A percentile compares a stretch with the other conserved stretches of the same genome.
Conservation (phyloP, 2,329 filamentous ascomycete genomes). For the Fusarium sp. region DNA sequence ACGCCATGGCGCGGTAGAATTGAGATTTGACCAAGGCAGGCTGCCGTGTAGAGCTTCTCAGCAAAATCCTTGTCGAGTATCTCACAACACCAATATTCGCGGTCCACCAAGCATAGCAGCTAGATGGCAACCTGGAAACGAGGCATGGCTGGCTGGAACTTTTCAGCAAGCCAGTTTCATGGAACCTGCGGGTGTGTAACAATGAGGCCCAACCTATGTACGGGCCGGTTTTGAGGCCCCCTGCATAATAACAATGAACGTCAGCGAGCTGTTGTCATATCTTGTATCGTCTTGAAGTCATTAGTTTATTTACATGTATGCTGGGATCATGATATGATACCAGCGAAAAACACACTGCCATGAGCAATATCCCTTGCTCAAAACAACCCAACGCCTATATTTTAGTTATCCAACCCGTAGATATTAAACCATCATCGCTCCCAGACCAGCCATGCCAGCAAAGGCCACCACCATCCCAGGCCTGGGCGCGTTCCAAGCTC, state of each 20-base stretch:
- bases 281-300: not conserved
- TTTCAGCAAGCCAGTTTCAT: not conserved
- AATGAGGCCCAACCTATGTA: not conserved
- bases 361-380: not conserved
- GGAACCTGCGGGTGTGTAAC: not conserved
- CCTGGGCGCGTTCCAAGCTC: conserved; percentile 21
- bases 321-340: not conserved
- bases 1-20: not conserved
- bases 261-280: not conserved
- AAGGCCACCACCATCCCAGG: conserved; percentile 15
- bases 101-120: not conserved
- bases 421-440: not conserved
- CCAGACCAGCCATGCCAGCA: conserved; percentile 15
- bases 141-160: not conserved
- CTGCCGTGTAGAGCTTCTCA: not conserved
- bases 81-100: not conserved
- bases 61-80: too few relatives aligned
- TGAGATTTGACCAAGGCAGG: not conserved
- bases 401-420: not conserved
- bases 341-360: not conserved
- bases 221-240: not conserved
- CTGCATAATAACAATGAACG: not conserved
- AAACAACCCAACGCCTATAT: not conserved
- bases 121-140: not conserved
- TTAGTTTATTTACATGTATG: not conserved